Conservation (phyloP, 306 rosid species). For the Cucurbita maxima region DNA sequence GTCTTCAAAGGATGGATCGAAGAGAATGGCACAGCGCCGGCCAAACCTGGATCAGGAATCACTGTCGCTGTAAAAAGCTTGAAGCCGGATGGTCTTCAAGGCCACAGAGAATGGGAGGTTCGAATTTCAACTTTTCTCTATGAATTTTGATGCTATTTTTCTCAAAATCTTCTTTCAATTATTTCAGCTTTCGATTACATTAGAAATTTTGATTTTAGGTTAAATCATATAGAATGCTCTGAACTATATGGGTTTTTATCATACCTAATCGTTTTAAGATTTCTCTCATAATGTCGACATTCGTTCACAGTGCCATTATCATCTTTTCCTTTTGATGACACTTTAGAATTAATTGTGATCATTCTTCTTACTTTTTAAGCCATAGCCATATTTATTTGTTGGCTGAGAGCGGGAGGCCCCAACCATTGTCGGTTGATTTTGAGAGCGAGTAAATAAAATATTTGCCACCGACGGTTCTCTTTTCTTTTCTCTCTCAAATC, state of each 20-base stretch:
- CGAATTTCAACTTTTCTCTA: slow-evolving; percentile 21
- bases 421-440: neutral
- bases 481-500: neutral
- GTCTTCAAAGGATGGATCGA: slow-evolving; percentile 97
- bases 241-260: neutral
- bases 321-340: neutral
- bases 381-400: neutral
- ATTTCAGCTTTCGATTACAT: neutral
- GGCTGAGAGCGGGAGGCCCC: neutral
- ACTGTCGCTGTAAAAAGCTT: slow-evolving; percentile 91
- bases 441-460: neutral
- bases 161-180: neutral
- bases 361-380: neutral
- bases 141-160: slow-evolving; percentile 7
- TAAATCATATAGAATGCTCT: neutral
- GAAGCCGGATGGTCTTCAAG: slow-evolving; percentile 94
- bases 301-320: neutral
- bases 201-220: neutral
- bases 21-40: slow-evolving; percentile 93
- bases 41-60: slow-evolving; percentile 83
- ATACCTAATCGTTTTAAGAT: neutral
- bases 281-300: neutral
- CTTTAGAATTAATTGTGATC: neutral
- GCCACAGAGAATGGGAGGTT: slow-evolving; percentile 99
- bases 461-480: neutral